Percentiles rank a stretch among this genome's conserved stretches.
phyloP scores from a whole-genome alignment of 257 asterid genomes.

The Forsythia viridissima region DNA sequence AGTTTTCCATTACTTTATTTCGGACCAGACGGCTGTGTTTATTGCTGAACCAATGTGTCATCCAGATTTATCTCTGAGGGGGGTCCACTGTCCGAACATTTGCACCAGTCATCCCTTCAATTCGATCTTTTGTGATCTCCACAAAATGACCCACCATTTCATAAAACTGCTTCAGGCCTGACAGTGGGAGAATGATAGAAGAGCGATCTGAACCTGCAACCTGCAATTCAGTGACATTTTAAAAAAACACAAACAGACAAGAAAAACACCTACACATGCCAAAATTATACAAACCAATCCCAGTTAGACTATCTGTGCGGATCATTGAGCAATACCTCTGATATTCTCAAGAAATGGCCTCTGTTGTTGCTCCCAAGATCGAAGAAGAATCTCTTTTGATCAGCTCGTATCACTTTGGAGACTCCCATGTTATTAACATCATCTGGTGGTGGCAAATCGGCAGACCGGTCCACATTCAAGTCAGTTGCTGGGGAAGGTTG shows the following conservation, averaged over 20 bases:
- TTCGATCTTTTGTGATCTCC: constrained; percentile 85
- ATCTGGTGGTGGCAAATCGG: constrained; percentile 73
- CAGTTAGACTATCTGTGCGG: not conserved
- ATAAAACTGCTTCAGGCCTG: constrained; percentile 87
- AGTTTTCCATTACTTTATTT: constrained; percentile 23
- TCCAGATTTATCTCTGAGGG: constrained; percentile 64
- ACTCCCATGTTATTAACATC: constrained; percentile 64
- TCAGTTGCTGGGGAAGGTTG: constrained; percentile 66
- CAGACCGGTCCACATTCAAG: constrained; percentile 57
- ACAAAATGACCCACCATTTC: constrained; percentile 97
- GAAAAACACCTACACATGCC: not conserved
- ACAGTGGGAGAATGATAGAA: constrained; percentile 91
- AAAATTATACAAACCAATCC: not conserved
- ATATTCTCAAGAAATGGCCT: constrained; percentile 91
- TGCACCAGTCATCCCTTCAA: constrained; percentile 80
- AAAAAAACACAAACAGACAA: constrained; percentile 2
- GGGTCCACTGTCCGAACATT: constrained; percentile 89
- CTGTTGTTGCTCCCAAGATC: constrained; percentile 97
- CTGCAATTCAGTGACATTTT: constrained; percentile 40
- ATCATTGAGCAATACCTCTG: constrained; percentile 57
- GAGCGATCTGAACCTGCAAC: constrained; percentile 96
- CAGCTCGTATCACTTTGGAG: constrained; percentile 92
- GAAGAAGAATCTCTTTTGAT: constrained; percentile 95
- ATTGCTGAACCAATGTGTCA: constrained; percentile 26
- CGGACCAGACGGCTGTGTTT: constrained; percentile 17